These are phyloP conservation scores for Solanum arcanum DNA, from an alignment of 257 asterid species.

Conservation along the genomic window DNA sequence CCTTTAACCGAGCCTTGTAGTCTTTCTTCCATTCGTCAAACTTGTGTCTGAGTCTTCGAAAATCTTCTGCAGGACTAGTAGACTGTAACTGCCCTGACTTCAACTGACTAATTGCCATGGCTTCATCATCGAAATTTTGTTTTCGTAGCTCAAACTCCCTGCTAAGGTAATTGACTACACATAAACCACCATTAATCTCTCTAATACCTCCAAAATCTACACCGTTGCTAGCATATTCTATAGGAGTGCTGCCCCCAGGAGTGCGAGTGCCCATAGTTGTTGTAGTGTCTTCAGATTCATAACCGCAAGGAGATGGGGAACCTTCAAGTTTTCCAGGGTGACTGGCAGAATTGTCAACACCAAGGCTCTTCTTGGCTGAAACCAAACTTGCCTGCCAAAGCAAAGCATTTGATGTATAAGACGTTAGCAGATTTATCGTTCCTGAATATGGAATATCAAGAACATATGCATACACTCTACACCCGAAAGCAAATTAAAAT, in stretches of 20 bases:
- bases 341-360: slow-evolving; percentile 19
- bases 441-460: neutral
- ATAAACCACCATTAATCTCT: slow-evolving; percentile 29
- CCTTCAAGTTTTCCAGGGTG: slow-evolving; percentile 36
- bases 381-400: slow-evolving; percentile 52
- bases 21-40: slow-evolving; percentile 64
- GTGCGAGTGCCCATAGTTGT: slow-evolving; percentile 35
- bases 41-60: slow-evolving; percentile 41
- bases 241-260: slow-evolving; percentile 65
- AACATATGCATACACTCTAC: neutral
- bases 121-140: slow-evolving; percentile 47
- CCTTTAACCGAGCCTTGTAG: slow-evolving; percentile 47
- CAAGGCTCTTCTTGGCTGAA: slow-evolving; percentile 58
- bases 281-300: slow-evolving; percentile 50
- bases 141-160: slow-evolving; percentile 52
- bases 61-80: slow-evolving; percentile 24
- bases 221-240: slow-evolving; percentile 25
- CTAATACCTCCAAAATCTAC: slow-evolving; percentile 18
- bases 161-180: slow-evolving; percentile 31
- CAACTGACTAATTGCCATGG: slow-evolving; percentile 26
- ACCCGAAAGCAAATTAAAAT: neutral
- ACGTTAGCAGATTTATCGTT: neutral
- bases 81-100: slow-evolving; percentile 23
- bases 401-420: neutral
- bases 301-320: slow-evolving; percentile 44